Base-by-base conservation (phyloP, 345 rosid genomes). In the Mangifera indica region DNA sequence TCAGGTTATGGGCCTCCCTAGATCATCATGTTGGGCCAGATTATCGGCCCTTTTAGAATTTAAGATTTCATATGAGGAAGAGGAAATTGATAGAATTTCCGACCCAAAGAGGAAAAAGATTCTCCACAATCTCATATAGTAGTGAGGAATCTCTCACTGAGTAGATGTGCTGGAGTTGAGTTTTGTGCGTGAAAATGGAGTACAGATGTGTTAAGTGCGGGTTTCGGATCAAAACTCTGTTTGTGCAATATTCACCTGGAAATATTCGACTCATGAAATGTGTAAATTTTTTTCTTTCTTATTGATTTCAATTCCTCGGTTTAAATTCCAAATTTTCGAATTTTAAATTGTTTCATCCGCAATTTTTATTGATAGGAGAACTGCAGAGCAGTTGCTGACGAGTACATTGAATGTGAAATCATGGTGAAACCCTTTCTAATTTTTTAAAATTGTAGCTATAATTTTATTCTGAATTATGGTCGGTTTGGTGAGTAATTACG, bases 251-350 rank as follows among this genome's bases (percentile, higher is more conserved):
- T 81, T 91, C 97, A 11, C 89, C 87, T 1, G 93, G 88, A 3
- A 88, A 85, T 76, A 86, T 89, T 72, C 90, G 95, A 0, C 89
- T 91, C 77, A 82, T 83, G 87, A 91, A 84, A 93, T 93, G 97
- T 66, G 97, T 91, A 85, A 29, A 75, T 75, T 10, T 26, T 51
- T 44, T 15, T 11, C 17, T 58, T 40, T 21, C 29, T 22, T 40
- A 32, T 37, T 34, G 14, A 37, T 61, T 53, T n/a, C 52, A 65
- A 18, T 57, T 37, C 52, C 15, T 46, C 0, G 21, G 15, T 32
- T 60, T 4, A 17, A 48, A 49, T 10, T 57, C 20, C 3, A 20
- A 29, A 60, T 10, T n/a, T 44, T 65, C 20, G 40, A 21, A 15
- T 25, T 17, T 15, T 2, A 12, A 25, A 48, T 18, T 65, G 25